A percentile compares a stretch with the other conserved stretches of the same genome.
phyloP scores from a whole-genome alignment of 768 basidiomycete genomes.

The Coprinellus aureogranulatus region DNA sequence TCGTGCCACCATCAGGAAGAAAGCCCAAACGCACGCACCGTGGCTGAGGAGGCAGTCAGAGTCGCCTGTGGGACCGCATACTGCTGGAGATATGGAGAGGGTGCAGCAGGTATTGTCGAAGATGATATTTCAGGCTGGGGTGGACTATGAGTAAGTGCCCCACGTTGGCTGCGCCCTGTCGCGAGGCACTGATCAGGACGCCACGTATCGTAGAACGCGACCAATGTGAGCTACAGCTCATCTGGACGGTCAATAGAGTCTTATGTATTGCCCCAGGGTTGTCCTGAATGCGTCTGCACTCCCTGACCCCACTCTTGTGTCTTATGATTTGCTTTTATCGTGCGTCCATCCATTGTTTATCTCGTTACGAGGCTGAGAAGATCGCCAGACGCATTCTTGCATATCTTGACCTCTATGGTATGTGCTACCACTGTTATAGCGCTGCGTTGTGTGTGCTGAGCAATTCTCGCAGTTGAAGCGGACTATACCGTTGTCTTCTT shows the following conservation, averaged over 20 bases:
- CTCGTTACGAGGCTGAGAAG: constrained; percentile 11
- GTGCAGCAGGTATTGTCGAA: constrained; percentile 65
- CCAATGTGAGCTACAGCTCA: constrained; percentile 65
- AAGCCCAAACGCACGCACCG: constrained; percentile 33
- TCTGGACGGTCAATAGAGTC: constrained; percentile 11
- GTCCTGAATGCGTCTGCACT: constrained; percentile 80
- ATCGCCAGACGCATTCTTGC: constrained; percentile 63
- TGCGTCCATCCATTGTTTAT: constrained; percentile 34
- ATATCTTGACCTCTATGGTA: constrained; percentile 81
- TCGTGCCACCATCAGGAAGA: neutral
- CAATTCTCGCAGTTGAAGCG: constrained; percentile 60
- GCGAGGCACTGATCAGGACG: constrained; percentile 13
- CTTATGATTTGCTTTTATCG: constrained; percentile 75
- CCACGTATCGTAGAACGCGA: constrained; percentile 55
- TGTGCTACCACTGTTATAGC: constrained; percentile 12
- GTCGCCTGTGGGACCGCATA: constrained; percentile 15
- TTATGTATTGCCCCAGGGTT: constrained; percentile 49
- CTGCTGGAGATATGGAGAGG: constrained; percentile 49
- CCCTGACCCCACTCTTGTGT: constrained; percentile 73
- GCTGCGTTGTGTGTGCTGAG: neutral
- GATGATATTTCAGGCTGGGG: constrained; percentile 85
- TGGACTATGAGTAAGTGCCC: constrained; percentile 77
- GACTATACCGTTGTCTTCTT: constrained; percentile 89
- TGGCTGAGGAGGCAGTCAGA: constrained; percentile 45
- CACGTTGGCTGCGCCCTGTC: neutral